A percentile compares a stretch with the other conserved stretches of the same genome.
phyloP scores from a whole-genome alignment of 257 asterid genomes.

The Catharanthus roseus region DNA sequence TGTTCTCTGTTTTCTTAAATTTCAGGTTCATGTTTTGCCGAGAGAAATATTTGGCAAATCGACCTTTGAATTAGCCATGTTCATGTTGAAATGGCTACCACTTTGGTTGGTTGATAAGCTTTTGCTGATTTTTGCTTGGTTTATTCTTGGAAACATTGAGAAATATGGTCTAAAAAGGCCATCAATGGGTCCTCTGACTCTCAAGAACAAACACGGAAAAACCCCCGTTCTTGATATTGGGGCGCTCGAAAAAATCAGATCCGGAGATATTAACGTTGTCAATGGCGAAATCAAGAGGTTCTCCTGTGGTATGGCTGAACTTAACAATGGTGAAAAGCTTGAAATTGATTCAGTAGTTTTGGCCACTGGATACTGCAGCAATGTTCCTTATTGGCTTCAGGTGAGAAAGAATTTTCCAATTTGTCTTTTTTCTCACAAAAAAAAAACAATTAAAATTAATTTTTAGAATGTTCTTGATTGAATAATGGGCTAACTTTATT shows the following conservation, averaged over 20 bases:
- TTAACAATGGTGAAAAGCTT: conserved; percentile 42
- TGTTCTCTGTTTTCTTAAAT: conserved; percentile 5
- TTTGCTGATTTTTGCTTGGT: conserved; percentile 57
- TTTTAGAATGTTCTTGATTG: conserved; percentile 5
- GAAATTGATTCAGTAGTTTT: conserved; percentile 63
- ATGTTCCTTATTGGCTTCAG: conserved; percentile 92
- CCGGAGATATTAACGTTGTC: conserved; percentile 49
- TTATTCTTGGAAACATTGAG: conserved; percentile 60
- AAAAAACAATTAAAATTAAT: not conserved
- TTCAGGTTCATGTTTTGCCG: conserved; percentile 81
- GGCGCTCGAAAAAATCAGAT: conserved; percentile 53
- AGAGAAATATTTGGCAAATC: conserved; percentile 73
- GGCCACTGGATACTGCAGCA: conserved; percentile 90
- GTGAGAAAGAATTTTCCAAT: conserved; percentile 33
- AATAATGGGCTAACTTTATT: conserved; percentile 22
- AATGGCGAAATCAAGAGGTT: conserved; percentile 58
- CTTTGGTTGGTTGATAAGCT: conserved; percentile 79
- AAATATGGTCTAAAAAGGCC: conserved; percentile 65
- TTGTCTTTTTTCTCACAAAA: not conserved
- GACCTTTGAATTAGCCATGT: conserved; percentile 61
- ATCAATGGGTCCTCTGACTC: conserved; percentile 54
- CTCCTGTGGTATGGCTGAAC: conserved; percentile 41
- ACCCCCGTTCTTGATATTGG: conserved; percentile 90
- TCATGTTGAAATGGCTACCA: conserved; percentile 72
- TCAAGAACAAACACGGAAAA: conserved; percentile 62